phyloP scores from a whole-genome alignment of 2,329 filamentous ascomycete species.

The Penicillium oxalicum region DNA sequence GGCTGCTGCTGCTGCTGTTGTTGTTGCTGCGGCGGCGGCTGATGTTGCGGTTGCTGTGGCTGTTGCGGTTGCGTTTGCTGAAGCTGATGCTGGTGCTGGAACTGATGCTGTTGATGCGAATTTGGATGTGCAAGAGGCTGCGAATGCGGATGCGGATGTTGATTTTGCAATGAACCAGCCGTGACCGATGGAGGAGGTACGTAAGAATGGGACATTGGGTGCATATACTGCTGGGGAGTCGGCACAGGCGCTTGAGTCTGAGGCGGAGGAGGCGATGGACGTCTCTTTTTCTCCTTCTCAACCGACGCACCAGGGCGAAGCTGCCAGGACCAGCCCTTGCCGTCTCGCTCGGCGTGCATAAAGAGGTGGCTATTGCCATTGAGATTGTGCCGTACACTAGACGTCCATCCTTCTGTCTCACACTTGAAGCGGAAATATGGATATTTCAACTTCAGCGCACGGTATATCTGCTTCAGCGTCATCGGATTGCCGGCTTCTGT shows the following conservation, averaged over 20 bases:
- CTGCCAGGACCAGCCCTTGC: constrained; percentile 60
- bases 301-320: constrained; percentile 55
- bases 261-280: constrained; percentile 36
- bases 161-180: constrained; percentile 27
- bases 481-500: constrained; percentile 52
- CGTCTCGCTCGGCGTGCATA: constrained; percentile 55
- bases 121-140: no score
- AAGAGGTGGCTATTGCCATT: constrained; percentile 53
- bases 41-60: no score
- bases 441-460: constrained; percentile 57
- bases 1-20: constrained; percentile 4
- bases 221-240: constrained; percentile 33
- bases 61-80: background rate
- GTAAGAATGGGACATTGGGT: constrained; percentile 29
- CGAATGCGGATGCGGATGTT: constrained; percentile 18
- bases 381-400: constrained; percentile 61
- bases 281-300: constrained; percentile 53
- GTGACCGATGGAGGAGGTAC: constrained; percentile 24
- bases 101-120: no score
- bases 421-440: constrained; percentile 58
- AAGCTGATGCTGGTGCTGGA: no score
- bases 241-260: constrained; percentile 28
- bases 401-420: constrained; percentile 60
- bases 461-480: constrained; percentile 62
- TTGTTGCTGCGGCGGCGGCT: no score